Conservation (phyloP, 768 basidiomycete genomes). For the Crucibulum laeve region DNA sequence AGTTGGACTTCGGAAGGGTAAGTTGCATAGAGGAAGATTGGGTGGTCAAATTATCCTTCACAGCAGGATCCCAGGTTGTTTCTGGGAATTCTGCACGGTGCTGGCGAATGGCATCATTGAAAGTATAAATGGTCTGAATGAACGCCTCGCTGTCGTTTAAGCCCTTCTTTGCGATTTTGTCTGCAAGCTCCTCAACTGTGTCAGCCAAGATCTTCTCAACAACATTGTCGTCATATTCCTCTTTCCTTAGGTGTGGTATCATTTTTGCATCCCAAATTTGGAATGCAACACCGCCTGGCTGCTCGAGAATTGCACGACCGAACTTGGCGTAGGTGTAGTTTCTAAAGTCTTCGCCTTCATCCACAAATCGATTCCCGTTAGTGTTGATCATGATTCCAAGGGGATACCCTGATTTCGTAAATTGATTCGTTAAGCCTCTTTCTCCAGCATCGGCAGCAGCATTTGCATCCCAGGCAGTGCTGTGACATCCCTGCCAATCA, state of each 20-base stretch:
- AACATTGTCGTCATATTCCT: conserved; percentile 63
- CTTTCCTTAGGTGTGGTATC: conserved; percentile 41
- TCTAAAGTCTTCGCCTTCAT: conserved; percentile 69
- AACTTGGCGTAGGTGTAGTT: conserved; percentile 74
- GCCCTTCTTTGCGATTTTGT: conserved; percentile 39
- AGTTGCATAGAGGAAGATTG: conserved; percentile 32
- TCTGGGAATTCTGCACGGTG: conserved; percentile 29
- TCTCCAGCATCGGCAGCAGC: conserved; percentile 47
- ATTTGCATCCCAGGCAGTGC: conserved; percentile 68
- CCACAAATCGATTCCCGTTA: conserved; percentile 56
- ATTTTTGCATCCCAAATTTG: conserved; percentile 59
- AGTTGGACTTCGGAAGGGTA: conserved; percentile 56
- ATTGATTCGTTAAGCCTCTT: conserved; percentile 61
- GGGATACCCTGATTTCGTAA: conserved; percentile 72
- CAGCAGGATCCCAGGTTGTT: conserved; percentile 53
- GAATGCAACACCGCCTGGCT: conserved; percentile 58
- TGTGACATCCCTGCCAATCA: conserved; percentile 72
- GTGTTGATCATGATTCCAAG: conserved; percentile 67
- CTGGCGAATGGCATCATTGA: conserved; percentile 43
- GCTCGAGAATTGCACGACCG: conserved; percentile 52
- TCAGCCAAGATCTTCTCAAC: conserved; percentile 50
- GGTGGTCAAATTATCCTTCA: conserved; percentile 60
- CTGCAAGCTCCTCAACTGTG: conserved; percentile 45
- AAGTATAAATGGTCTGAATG: conserved; percentile 40
- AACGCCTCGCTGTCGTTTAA: conserved; percentile 37